These are phyloP conservation scores for Xylaria arbuscula DNA, from an alignment of 2,329 filamentous ascomycete species.

Conservation along the genomic window DNA sequence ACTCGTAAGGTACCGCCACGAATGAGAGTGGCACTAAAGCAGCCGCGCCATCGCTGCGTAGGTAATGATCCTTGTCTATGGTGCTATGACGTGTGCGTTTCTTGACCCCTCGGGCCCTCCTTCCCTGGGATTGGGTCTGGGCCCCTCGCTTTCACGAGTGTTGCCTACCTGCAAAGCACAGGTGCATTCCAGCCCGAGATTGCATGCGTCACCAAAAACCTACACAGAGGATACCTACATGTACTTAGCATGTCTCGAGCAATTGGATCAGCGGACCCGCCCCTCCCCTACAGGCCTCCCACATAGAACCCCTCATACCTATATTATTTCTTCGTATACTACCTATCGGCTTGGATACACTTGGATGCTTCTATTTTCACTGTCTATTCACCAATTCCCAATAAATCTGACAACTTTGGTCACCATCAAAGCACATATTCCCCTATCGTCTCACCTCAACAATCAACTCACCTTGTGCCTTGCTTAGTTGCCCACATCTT, in stretches of 20 bases:
- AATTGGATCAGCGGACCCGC: background rate
- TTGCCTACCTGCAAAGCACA: background rate
- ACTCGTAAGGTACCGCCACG: background rate
- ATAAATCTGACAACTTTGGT: background rate
- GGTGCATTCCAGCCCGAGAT: slow-evolving; percentile 8
- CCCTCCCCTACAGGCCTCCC: slow-evolving; percentile 10
- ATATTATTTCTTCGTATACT: no score
- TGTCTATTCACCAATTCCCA: background rate
- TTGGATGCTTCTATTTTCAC: slow-evolving; percentile 1
- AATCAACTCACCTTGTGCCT: background rate
- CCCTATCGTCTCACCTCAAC: no score
- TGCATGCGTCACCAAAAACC: slow-evolving; percentile 4
- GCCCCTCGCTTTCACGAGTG: slow-evolving; percentile 22
- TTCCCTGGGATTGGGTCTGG: background rate
- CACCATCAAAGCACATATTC: background rate
- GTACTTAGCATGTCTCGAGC: background rate
- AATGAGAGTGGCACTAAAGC: slow-evolving; percentile 18
- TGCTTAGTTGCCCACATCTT: background rate
- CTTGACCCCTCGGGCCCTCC: slow-evolving; percentile 7
- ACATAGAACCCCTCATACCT: background rate
- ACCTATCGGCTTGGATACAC: no score
- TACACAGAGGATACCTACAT: background rate
- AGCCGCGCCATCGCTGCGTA: background rate
- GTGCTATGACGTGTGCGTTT: slow-evolving; percentile 8
- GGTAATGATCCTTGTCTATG: background rate